These are phyloP conservation scores for Irpex sp. DNA, from an alignment of 1,284 basidiomycete genomes.

Conservation along the genomic window DNA sequence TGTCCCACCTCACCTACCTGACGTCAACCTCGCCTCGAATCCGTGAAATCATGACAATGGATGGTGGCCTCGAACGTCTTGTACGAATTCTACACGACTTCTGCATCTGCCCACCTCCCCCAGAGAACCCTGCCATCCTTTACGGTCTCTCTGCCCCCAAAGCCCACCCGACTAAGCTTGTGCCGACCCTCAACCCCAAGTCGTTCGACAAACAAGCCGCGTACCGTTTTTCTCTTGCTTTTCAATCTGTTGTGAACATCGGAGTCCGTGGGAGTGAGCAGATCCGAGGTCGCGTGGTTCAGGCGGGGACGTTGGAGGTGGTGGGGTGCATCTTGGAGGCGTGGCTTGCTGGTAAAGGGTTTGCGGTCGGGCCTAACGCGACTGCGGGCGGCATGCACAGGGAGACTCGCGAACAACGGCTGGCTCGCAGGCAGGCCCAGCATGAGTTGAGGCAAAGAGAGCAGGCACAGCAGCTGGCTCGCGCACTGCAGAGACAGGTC, in stretches of 20 bases:
- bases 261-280: conserved; percentile 95
- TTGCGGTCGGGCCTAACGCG: conserved; percentile 68
- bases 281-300: conserved; percentile 90
- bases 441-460: conserved; percentile 53
- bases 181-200: conserved; percentile 62
- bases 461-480: conserved; percentile 52
- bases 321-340: conserved; percentile 94
- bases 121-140: conserved; percentile 67
- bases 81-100: conserved; percentile 91
- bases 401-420: conserved; percentile 69
- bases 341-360: conserved; percentile 84
- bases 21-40: conserved; percentile 97
- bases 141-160: conserved; percentile 70
- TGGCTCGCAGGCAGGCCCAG: conserved; percentile 52
- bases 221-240: conserved; percentile 86
- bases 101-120: conserved; percentile 72
- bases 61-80: conserved; percentile 94
- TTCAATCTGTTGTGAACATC: conserved; percentile 97
- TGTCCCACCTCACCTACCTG: conserved; percentile 95
- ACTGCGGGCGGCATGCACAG: conserved; percentile 60
- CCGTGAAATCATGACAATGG: conserved; percentile 96
- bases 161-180: conserved; percentile 46
- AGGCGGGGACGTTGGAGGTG: conserved; percentile 93
- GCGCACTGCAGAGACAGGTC: conserved; percentile 53
- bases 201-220: conserved; percentile 80